Conservation (phyloP, 2,329 filamentous ascomycete genomes). For the Fusarium sp. region DNA sequence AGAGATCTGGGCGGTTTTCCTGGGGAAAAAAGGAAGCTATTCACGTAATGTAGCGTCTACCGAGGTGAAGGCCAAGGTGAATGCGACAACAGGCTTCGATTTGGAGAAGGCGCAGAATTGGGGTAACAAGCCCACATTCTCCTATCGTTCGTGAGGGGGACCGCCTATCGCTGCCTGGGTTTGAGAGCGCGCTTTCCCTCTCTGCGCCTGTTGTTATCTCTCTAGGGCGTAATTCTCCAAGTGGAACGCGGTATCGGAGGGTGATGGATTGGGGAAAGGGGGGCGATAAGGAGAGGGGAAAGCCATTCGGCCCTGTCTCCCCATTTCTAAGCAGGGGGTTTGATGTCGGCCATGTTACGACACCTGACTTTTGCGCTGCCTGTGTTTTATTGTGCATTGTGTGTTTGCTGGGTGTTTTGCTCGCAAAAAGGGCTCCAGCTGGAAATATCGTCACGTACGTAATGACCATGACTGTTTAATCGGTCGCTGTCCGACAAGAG, state of each 20-base stretch:
- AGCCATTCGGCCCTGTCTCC: neutral
- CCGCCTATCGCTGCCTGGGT: neutral
- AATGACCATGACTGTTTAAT: slow-evolving; percentile 1
- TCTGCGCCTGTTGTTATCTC: slow-evolving; percentile 25
- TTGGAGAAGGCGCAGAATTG: slow-evolving; percentile 32
- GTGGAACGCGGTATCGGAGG: slow-evolving; percentile 24
- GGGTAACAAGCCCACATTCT: slow-evolving; percentile 13
- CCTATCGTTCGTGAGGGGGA: slow-evolving; percentile 8
- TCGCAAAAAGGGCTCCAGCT: neutral
- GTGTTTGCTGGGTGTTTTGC: neutral
- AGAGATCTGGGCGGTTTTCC: slow-evolving; percentile 17
- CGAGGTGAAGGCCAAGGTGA: slow-evolving; percentile 31
- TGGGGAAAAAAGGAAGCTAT: neutral
- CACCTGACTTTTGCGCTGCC: slow-evolving; percentile 4
- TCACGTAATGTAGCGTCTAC: neutral
- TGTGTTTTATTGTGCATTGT: neutral
- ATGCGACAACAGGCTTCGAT: slow-evolving; percentile 14
- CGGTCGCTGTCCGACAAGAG: slow-evolving; percentile 22
- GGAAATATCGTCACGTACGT: slow-evolving; percentile 5
- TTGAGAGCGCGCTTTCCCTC: neutral
- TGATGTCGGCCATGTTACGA: slow-evolving; percentile 1
- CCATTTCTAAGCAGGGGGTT: slow-evolving; percentile 11
- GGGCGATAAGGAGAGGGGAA: slow-evolving; percentile 5
- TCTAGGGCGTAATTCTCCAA: slow-evolving; percentile 33
- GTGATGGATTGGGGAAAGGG: slow-evolving; percentile 20